Base-by-base conservation (phyloP, 2,329 filamentous ascomycete genomes). In the Atkinsonella texensis region DNA sequence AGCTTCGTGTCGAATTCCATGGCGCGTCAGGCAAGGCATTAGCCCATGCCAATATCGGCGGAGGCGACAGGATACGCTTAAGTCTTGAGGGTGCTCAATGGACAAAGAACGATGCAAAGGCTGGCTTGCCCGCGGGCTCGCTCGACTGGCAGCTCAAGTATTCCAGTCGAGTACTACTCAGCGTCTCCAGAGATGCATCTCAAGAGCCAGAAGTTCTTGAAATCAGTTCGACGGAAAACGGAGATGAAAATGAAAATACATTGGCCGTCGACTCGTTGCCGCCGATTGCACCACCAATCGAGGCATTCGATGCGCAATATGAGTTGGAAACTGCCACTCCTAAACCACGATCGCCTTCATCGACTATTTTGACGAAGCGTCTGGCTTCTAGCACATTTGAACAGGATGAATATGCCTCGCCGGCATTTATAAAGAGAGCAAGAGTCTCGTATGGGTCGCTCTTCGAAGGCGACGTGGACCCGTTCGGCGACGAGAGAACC, bases 1-100 rank as follows among this genome's bases (percentile, higher is more conserved):
- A 95, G 67, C 81, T 95, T 20, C 84, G 89, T 52, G 79, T 89
- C 47, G 79, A 84, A 42, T 89, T 96, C 58, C 74, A 76, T 32
- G 87, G 84, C 9, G 70, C 80, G 5, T 81, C 82, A 57, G 91
- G 88, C 15, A 81, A 81, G 59, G 79, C 78, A 17, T 74, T 94
- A 40, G 80, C 83, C 8, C 76, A 78, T 47, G 79, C 78, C 11
- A 79, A 77, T 11, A 69, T 95, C 23, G 84, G 85, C 2, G 91
- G 89, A 57, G 88, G 89, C 15, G 90, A 96, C 66, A 78, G 81
- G 56, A 70, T 96, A 32, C 67, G 78, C 3, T 64, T 97, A 56
- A 75, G 78, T 55, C 70, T 97, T 54, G 75, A 79, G 39, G 87
- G 87, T 2, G 85, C 74, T 5, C 70, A 75, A 52, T 93, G 87